A percentile compares a stretch with the other conserved stretches of the same genome.
Evolutionary conservation across 331 rosid genomes (phyloP).

Genomic region (Quercus tomentella): DNA sequence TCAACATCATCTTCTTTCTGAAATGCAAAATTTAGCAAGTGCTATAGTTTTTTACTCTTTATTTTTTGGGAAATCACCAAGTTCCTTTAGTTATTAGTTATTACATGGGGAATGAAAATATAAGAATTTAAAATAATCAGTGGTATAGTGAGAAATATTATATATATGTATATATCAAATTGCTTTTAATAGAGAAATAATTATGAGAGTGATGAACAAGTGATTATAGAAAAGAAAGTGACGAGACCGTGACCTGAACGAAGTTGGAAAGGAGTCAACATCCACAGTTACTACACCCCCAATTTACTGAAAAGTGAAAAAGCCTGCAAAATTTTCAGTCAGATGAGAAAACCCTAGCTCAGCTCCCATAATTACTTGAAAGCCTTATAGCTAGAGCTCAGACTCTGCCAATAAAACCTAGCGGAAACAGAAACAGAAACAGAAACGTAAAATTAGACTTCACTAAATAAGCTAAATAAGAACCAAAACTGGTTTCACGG

Average conservation of each 20-base stretch:
- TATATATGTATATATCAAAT: slow-evolving; percentile 1
- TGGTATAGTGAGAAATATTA: neutral
- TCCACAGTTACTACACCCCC: slow-evolving; percentile 45
- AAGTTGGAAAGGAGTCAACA: slow-evolving; percentile 44
- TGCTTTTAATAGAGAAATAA: slow-evolving; percentile 23
- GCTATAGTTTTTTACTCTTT: neutral
- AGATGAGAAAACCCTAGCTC: slow-evolving; percentile 48
- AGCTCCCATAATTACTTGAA: neutral
- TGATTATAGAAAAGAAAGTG: slow-evolving; percentile 19
- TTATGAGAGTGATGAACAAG: slow-evolving; percentile 9
- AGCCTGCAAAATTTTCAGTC: slow-evolving; percentile 40
- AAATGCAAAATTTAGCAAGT: neutral
- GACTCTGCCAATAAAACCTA: slow-evolving; percentile 14
- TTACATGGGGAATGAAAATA: neutral
- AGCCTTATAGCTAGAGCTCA: slow-evolving; percentile 26
- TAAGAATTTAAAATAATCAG: neutral
- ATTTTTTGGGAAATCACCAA: too few species aligned
- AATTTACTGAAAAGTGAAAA: slow-evolving; percentile 32
- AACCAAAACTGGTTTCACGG: neutral
- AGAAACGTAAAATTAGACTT: neutral
- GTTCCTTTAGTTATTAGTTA: neutral
- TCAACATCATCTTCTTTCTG: slow-evolving; percentile 13
- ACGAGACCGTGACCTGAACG: slow-evolving; percentile 31
- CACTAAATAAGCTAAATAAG: neutral
- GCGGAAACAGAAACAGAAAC: neutral